phyloP scores from a whole-genome alignment of 805 yeast species.

The Candida caryicola region DNA sequence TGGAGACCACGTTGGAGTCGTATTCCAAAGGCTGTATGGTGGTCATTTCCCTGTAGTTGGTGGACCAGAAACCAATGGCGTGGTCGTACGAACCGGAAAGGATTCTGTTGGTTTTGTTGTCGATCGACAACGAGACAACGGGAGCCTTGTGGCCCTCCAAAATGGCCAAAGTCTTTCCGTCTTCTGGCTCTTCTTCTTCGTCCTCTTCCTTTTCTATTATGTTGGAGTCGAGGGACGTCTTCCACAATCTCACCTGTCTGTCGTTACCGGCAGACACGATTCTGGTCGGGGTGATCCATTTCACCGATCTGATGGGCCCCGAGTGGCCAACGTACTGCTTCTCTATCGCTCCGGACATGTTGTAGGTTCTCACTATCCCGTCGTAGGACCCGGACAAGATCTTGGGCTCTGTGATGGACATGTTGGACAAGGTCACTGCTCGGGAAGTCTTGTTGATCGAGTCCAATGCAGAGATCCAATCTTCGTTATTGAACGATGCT shows the following conservation, averaged over 20 bases:
- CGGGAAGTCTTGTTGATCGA: slow-evolving; percentile 38
- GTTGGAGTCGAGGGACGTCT: slow-evolving; percentile 48
- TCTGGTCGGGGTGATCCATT: slow-evolving; percentile 73
- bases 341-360: slow-evolving; percentile 73
- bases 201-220: slow-evolving; percentile 41
- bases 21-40: slow-evolving; percentile 49
- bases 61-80: slow-evolving; percentile 84
- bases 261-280: slow-evolving; percentile 87
- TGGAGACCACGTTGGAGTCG: slow-evolving; percentile 48
- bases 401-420: slow-evolving; percentile 40
- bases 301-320: slow-evolving; percentile 79
- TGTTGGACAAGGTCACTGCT: slow-evolving; percentile 21
- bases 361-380: slow-evolving; percentile 89
- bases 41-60: slow-evolving; percentile 76
- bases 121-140: slow-evolving; percentile 72
- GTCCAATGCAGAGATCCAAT: slow-evolving; percentile 86
- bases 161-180: slow-evolving; percentile 77
- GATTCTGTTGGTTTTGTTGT: slow-evolving; percentile 53
- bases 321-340: slow-evolving; percentile 85
- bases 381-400: slow-evolving; percentile 91
- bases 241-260: slow-evolving; percentile 87
- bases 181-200: slow-evolving; percentile 45
- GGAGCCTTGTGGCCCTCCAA: slow-evolving; percentile 89
- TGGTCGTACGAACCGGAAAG: slow-evolving; percentile 84
- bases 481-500: slow-evolving; percentile 87